Evolutionary conservation across 176 grass and related monocot species (phyloP), one percentile per base, ranked within the genome.

Genomic region (Lolium multiflorum): DNA sequence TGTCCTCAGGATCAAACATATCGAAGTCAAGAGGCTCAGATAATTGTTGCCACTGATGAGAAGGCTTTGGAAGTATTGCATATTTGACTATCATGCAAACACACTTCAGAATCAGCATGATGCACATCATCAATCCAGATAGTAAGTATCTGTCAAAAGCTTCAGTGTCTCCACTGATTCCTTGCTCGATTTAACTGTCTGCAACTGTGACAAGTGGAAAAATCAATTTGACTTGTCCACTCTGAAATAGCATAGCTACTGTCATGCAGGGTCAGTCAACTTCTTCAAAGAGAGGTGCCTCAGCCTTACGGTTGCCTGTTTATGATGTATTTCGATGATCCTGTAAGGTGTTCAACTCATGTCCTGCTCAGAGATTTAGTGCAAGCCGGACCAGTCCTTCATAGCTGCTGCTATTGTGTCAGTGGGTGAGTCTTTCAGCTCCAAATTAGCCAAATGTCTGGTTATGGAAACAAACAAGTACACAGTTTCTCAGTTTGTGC

Each of bases 31-130:
- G 35, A 2, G 65, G 49, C 20, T 71, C 17, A 55, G 51, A 55
- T 55, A 55, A 44, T 69, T 16, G 0, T 71, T 82, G 31, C 48
- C 80, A 24, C 49, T 71, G 31, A 70, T 16, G 49, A 25, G 0
- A 3, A 82, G 24, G 65, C 49, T 56, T 15, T 12, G 20, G 0
- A 12, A 35, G 21, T 46, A 58, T 39, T 12, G 3, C 50, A 59
- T 58, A 18, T 58, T 43, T 56, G 67, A 46, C n/a, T 72, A 72
- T 54, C 37, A 83, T 16, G 37, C 52, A 59, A 58, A 46, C 50
- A 57, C 4, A 0, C 18, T 18, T 54, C n/a, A 44, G 35, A 58
- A 54, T 71, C 66, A 72, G 20, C 52, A 57, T 20, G 51, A 9
- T 1, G 15, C 14, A 18, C 1, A 83, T 83, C 22, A 9, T 58